phyloP scores from a whole-genome alignment of 768 basidiomycete species.

The Tephrocybe sp. region DNA sequence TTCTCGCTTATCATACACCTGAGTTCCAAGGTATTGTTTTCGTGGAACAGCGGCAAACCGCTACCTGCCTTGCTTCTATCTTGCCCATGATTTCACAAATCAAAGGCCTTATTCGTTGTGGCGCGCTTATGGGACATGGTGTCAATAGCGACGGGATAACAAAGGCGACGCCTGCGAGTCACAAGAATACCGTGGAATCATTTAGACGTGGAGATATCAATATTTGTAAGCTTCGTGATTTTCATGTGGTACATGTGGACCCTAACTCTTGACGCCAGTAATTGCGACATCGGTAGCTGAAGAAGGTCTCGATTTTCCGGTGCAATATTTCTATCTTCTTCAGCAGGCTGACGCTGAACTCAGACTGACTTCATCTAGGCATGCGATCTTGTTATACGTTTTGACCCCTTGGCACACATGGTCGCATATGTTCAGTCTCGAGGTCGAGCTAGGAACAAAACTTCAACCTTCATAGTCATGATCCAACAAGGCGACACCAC shows the following conservation, averaged over 20 bases:
- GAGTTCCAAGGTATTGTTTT: conserved; percentile 84
- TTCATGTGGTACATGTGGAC: not conserved
- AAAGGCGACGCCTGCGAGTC: conserved; percentile 39
- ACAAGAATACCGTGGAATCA: conserved; percentile 58
- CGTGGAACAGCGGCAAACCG: conserved; percentile 83
- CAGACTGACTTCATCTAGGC: conserved; percentile 41
- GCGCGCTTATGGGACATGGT: conserved; percentile 73
- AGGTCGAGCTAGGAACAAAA: conserved; percentile 76
- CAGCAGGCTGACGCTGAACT: not conserved
- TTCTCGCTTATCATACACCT: conserved; percentile 52
- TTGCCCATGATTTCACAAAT: conserved; percentile 62
- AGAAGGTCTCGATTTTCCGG: conserved; percentile 90
- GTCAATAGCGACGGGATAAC: conserved; percentile 41
- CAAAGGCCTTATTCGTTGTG: conserved; percentile 55
- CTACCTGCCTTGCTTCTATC: conserved; percentile 64
- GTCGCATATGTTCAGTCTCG: conserved; percentile 89
- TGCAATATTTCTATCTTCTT: conserved; percentile 27
- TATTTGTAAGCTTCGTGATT: conserved; percentile 46
- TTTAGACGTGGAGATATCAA: conserved; percentile 71
- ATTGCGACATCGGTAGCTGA: conserved; percentile 88
- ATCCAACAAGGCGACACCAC: conserved; percentile 58
- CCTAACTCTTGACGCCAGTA: conserved; percentile 37
- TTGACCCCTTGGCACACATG: conserved; percentile 80
- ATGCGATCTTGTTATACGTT: conserved; percentile 85
- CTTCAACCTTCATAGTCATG: conserved; percentile 83